A percentile compares a stretch with the other conserved stretches of the same genome.
Evolutionary conservation across 352 stramenopile species (phyloP).

Genomic region (Thalassiosira hispida): DNA sequence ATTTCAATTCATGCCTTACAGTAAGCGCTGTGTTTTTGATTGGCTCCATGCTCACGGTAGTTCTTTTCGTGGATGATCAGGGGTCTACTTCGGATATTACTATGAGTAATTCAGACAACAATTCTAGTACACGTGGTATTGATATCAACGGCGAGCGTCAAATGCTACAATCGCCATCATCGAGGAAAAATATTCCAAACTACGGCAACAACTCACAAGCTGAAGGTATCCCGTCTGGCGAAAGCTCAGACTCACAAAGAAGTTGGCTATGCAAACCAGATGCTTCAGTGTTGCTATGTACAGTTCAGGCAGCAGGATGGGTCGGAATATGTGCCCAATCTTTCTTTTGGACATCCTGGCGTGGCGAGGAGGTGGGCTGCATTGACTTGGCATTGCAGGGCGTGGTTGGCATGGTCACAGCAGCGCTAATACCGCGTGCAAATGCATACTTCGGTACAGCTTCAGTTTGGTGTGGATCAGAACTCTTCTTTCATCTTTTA

Average conservation of each 20-base stretch:
- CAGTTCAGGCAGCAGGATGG: slow-evolving; percentile 27
- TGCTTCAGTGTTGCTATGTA: slow-evolving; percentile 19
- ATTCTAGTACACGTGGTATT: too few species aligned
- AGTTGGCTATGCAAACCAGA: slow-evolving; percentile 7
- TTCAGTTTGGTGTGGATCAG: slow-evolving; percentile 26
- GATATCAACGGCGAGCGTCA: too few species aligned
- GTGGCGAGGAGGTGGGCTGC: slow-evolving; percentile 23
- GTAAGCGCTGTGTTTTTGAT: slow-evolving; percentile 16
- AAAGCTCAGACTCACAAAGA: neutral
- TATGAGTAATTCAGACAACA: too few species aligned
- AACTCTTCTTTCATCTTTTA: slow-evolving; percentile 32
- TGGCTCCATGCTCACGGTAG: slow-evolving; percentile 7
- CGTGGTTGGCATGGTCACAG: slow-evolving; percentile 18
- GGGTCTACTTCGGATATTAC: neutral
- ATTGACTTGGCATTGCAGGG: slow-evolving; percentile 30
- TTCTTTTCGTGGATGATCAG: slow-evolving; percentile 10
- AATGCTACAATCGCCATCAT: neutral
- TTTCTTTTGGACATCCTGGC: slow-evolving; percentile 37
- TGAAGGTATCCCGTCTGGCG: neutral
- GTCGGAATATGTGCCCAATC: slow-evolving; percentile 22
- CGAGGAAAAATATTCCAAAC: neutral
- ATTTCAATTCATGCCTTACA: slow-evolving; percentile 22
- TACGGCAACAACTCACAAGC: neutral
- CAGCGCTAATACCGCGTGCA: neutral
- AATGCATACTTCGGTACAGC: slow-evolving; percentile 25